Base-by-base conservation (phyloP, 1,284 basidiomycete species). In the Ceratobasidium sp. region DNA sequence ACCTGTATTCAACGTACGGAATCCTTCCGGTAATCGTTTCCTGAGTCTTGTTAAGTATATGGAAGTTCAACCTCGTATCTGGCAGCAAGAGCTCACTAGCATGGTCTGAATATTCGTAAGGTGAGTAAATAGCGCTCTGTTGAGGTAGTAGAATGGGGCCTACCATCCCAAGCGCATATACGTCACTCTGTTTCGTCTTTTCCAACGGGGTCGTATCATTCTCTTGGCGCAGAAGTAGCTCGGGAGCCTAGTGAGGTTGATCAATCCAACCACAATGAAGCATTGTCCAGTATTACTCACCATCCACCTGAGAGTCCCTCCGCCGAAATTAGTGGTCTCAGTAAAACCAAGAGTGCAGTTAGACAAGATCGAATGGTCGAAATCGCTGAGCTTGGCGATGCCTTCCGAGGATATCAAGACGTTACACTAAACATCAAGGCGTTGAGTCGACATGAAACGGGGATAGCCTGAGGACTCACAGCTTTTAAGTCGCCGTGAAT, bases 241-340 rank as follows among this genome's bases (percentile, higher is more conserved):
- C 67, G 4, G 67, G 67, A n/a, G 67, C 67, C 67, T 69, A 22
- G n/a, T n/a, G n/a, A n/a, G n/a, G n/a, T n/a, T 25, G 43, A 46
- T 13, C 19, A 46, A 25, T 34, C 34, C 9, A 66, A 17, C 11
- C 29, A n/a, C 1, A 1, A 25, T 11, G n/a, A 15, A 15, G 2
- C 11, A 13, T 15, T 17, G 7, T n/a, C 8, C 32, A 19, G 11
- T 17, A 9, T 19, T 17, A 43, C 40, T 69, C 37, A 54, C 67
- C 67, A 69, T 69, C 67, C 67, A 69, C 43, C 67, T 49, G 19
- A 56, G 51, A 11, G 67, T 69, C 9, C 67, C 67, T 43, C 67
- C 67, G 17, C 67, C 67, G 8, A 25, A 5, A 19, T 51, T 34
- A 44, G 54, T 71, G 11, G 69, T 71, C 37, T 57, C 69, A 8